Conservation (phyloP, 2,329 filamentous ascomycete species). For the Pseudogymnoascus sp. region DNA sequence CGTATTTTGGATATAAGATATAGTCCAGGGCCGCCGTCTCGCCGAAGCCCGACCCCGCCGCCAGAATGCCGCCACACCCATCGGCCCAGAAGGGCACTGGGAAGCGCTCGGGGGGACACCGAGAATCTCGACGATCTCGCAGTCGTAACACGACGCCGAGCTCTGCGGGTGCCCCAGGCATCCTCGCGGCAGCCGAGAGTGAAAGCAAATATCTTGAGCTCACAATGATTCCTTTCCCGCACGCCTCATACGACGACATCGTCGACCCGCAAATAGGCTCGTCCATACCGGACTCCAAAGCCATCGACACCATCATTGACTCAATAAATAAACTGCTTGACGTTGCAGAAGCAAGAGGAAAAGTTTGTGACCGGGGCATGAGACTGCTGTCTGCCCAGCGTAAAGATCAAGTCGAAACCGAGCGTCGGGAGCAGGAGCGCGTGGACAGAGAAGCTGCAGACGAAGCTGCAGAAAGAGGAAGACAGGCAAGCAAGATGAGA, state of each 20-base stretch:
- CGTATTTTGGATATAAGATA: not conserved
- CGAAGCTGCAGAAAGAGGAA: slow-evolving; percentile 39
- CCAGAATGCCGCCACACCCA: slow-evolving; percentile 49
- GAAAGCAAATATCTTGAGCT: slow-evolving; percentile 63
- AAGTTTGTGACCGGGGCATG: slow-evolving; percentile 67
- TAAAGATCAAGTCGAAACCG: slow-evolving; percentile 48
- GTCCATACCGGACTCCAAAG: slow-evolving; percentile 56
- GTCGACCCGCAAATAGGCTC: slow-evolving; percentile 55
- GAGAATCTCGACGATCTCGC: slow-evolving; percentile 54
- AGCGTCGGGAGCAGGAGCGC: slow-evolving; percentile 41
- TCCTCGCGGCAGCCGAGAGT: slow-evolving; percentile 45
- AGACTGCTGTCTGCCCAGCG: slow-evolving; percentile 58
- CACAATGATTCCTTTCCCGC: slow-evolving; percentile 50
- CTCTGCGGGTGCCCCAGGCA: slow-evolving; percentile 26
- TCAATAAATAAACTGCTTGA: slow-evolving; percentile 58
- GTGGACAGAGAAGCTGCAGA: slow-evolving; percentile 38
- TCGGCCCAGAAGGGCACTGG: slow-evolving; percentile 55
- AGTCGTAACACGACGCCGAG: slow-evolving; percentile 75
- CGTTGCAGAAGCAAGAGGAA: slow-evolving; percentile 59
- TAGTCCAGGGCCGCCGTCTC: not conserved
- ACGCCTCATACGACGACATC: slow-evolving; percentile 61
- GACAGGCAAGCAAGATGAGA: slow-evolving; percentile 61
- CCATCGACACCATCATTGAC: slow-evolving; percentile 55
- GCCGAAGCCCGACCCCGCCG: not conserved
- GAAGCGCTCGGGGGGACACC: slow-evolving; percentile 54